Evolutionary conservation across 352 stramenopile species (phyloP), one percentile per base, ranked within the genome.

Genomic region (Globisporangium takayamanum): DNA sequence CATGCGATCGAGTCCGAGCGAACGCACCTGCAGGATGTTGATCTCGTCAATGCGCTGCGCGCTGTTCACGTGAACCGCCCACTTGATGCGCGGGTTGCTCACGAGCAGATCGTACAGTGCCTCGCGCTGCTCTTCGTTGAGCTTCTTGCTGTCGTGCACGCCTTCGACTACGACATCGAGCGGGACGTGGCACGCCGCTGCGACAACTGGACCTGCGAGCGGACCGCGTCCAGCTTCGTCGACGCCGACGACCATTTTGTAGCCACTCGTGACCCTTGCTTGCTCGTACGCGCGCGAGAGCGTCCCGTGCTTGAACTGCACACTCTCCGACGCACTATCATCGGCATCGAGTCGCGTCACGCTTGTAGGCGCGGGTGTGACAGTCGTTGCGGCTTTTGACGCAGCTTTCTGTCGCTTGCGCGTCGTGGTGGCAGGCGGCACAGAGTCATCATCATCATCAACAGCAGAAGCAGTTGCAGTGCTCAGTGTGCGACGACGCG

Each of bases 151-250:
- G 78, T 99, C 97, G 56, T 89, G 76, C 44, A 99, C 81, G 39
- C 93, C 95, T 0, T 75, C 60, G 44, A 98, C 80, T 28, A 51
- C 57, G 57, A 98, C 88, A n/a, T 92, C 70, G 39, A 79, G 41
- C 12, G 86, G 82, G 20, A 94, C 71, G 47, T 82, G 76, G 51
- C 82, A 94, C 28, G 81, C 84, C 0, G 78, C 85, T 1, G 81
- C 87, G 15, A 94, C 87, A 6, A 96, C 86, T 10, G 85, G 95
- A 30, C 96, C 97, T 11, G 95, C 95, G 20, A 99, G 70, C 16
- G 96, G 96, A 14, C 97, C 97, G 48, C 97, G 77, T 4, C 97
- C 97, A 7, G 96, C 97, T 71, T 99, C 96, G 73, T 99, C 96
- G 41, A 98, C 93, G 57, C 96, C 96, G 22, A 98, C 90, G 10